These are phyloP conservation scores for Paspalum notatum DNA, from an alignment of 176 grass and related monocot species.

Conservation along the genomic window DNA sequence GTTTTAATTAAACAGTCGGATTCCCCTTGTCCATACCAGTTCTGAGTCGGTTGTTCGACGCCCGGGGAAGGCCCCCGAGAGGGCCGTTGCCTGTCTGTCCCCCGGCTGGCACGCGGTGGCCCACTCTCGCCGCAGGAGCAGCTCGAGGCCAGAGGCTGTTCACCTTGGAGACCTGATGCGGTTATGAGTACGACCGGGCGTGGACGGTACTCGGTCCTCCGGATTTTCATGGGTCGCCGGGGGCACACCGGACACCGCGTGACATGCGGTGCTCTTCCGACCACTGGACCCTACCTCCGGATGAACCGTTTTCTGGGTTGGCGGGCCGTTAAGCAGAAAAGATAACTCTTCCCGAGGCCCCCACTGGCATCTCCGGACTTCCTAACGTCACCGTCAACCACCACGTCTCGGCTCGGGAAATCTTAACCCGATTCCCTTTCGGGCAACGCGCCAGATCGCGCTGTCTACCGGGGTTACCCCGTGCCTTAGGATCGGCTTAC, in stretches of 20 bases:
- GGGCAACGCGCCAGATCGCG: slow-evolving; percentile 24
- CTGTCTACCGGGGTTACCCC: slow-evolving; percentile 53
- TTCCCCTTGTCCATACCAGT: slow-evolving; percentile 77
- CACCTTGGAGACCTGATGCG: slow-evolving; percentile 80
- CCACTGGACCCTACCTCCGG: slow-evolving; percentile 74
- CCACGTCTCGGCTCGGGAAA: slow-evolving; percentile 61
- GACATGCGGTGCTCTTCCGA: slow-evolving; percentile 73
- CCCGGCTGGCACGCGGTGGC: too few relatives aligned
- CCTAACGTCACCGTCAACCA: slow-evolving; percentile 63
- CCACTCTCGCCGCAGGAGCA: too few relatives aligned
- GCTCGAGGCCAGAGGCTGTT: slow-evolving; percentile 44
- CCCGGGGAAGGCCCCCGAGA: slow-evolving; percentile 25
- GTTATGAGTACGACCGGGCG: slow-evolving; percentile 73
- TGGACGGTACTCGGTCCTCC: slow-evolving; percentile 50
- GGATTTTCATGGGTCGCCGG: slow-evolving; percentile 43
- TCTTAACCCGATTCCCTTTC: slow-evolving; percentile 65
- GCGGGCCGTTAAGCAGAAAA: not conserved
- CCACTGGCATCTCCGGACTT: slow-evolving; percentile 62
- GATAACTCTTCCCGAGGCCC: slow-evolving; percentile 17
- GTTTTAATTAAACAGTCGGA: slow-evolving; percentile 81
- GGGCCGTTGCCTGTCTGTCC: too few relatives aligned
- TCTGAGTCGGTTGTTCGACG: slow-evolving; percentile 62
- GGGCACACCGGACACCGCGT: slow-evolving; percentile 63
- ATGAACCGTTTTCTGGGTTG: slow-evolving; percentile 26
- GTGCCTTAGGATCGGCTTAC: slow-evolving; percentile 75